Percentiles rank a stretch among this genome's conserved stretches.
Evolutionary conservation across 2,329 filamentous ascomycete species (phyloP).

Genomic region (Colletotrichum viniferum): DNA sequence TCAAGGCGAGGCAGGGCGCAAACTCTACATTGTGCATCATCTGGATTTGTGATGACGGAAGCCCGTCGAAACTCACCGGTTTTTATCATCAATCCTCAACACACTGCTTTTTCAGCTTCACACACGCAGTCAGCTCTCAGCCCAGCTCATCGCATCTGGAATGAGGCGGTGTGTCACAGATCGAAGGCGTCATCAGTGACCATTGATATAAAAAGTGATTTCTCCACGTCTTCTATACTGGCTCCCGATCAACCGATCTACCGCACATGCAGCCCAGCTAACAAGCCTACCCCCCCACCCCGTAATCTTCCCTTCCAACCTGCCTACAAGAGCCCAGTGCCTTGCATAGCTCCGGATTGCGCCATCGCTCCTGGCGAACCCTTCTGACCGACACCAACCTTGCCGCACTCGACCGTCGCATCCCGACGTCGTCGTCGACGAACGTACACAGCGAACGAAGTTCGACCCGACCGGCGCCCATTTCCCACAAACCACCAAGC

Average conservation of each 20-base stretch:
- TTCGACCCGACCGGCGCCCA: neutral
- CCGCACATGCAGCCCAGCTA: neutral
- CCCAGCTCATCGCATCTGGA: neutral
- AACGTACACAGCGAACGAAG: neutral
- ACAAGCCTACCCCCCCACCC: neutral
- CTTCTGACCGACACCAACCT: neutral
- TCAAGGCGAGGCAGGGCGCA: neutral
- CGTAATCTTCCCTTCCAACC: neutral
- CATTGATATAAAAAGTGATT: conserved; percentile 9
- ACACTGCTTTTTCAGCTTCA: neutral
- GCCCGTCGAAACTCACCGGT: conserved; percentile 6
- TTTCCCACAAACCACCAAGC: neutral
- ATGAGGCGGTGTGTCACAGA: neutral
- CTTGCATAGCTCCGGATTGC: conserved; percentile 20
- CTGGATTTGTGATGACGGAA: conserved; percentile 20
- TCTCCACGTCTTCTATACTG: neutral
- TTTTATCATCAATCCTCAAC: neutral
- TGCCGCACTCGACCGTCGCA: neutral
- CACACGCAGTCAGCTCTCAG: neutral
- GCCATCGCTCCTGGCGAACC: neutral
- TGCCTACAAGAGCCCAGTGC: conserved; percentile 16
- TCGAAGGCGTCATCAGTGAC: conserved; percentile 14
- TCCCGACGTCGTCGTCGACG: neutral
- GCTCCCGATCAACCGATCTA: conserved; percentile 13
- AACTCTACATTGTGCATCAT: conserved; percentile 9